Evolutionary conservation across 2,329 filamentous ascomycete genomes (phyloP).

Genomic region (Aotearoamyces nothofagi): DNA sequence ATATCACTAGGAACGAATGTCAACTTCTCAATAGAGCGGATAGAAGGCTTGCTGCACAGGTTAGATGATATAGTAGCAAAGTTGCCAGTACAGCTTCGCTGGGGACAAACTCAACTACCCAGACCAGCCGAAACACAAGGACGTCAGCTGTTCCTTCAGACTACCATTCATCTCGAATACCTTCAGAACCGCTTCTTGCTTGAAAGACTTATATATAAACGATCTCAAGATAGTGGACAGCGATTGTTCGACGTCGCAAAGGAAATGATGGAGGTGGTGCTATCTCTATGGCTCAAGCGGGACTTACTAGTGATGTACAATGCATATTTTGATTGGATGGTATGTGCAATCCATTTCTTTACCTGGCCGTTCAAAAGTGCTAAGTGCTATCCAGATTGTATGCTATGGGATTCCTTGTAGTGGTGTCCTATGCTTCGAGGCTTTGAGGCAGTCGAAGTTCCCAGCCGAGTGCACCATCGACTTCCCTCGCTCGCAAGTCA

Average conservation of each 20-base stretch:
- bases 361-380: too few relatives aligned
- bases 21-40: too few relatives aligned
- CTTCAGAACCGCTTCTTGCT: conserved; percentile 17
- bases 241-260: conserved; percentile 13
- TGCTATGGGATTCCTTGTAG: conserved; percentile 15
- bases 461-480: conserved; percentile 4
- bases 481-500: conserved; percentile 14
- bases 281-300: conserved; percentile 15
- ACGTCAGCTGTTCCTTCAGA: too few relatives aligned
- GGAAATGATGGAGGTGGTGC: conserved; percentile 13
- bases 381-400: background rate
- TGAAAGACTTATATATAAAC: conserved; percentile 13
- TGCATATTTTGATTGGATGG: conserved; percentile 1
- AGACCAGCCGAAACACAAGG: too few relatives aligned
- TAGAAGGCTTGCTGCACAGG: conserved; percentile 2
- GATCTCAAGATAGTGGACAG: conserved; percentile 10
- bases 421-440: conserved; percentile 16
- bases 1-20: conserved; percentile 14
- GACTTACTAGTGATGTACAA: conserved; percentile 9
- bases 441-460: conserved; percentile 10
- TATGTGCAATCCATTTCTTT: too few relatives aligned
- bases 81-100: too few relatives aligned
- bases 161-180: conserved; percentile 7
- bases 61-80: background rate
- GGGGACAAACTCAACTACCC: too few relatives aligned